Evolutionary conservation across 306 rosid genomes (phyloP).

Genomic region (Cucumis cinereus): DNA sequence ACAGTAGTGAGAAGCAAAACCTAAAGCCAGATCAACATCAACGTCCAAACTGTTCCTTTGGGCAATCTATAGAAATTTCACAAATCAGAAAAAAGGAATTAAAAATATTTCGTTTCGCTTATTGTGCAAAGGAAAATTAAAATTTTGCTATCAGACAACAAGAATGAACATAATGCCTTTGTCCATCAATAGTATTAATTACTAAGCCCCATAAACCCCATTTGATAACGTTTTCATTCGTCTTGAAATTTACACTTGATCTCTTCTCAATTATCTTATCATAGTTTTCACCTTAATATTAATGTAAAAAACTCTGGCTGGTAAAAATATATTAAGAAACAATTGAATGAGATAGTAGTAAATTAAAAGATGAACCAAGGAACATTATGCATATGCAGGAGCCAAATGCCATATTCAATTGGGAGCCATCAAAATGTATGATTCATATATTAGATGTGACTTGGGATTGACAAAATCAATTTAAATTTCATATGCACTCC

Average conservation of each 20-base stretch:
- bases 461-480: background rate
- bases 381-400: background rate
- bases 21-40: slow-evolving; percentile 81
- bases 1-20: slow-evolving; percentile 85
- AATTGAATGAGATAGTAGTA: background rate
- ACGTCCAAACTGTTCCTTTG: slow-evolving; percentile 86
- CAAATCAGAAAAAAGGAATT: slow-evolving; percentile 5
- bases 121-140: background rate
- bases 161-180: background rate
- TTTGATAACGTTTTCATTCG: no score
- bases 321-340: background rate
- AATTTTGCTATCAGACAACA: background rate
- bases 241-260: no score
- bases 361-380: background rate
- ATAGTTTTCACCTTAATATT: background rate
- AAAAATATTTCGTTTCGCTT: background rate
- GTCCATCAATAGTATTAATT: background rate
- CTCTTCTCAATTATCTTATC: no score
- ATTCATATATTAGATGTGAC: background rate
- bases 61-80: slow-evolving; percentile 50
- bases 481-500: background rate
- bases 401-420: background rate
- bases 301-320: background rate
- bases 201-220: no score
- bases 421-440: background rate